Base-by-base conservation (phyloP, 2,329 filamentous ascomycete species). In the Pezicula radicicola region DNA sequence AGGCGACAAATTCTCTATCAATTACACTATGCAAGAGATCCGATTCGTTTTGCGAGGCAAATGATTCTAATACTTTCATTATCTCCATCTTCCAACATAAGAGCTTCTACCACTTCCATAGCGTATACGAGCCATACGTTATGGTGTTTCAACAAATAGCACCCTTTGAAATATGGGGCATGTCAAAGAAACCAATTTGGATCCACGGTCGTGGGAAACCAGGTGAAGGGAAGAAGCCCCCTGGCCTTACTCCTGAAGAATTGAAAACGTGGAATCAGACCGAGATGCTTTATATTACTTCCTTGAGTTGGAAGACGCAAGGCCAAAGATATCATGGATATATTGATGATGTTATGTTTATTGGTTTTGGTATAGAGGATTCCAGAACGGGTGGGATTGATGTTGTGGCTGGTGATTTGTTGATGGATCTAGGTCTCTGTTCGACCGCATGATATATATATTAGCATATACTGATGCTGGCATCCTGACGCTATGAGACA, bases 211-310 rank as follows among this genome's bases (percentile, higher is more conserved):
- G 81, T 21, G 60, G 66, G 16, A 59, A 59, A 10, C 56, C 64
- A 47, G 59, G 59, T 1, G 63, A 68, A 19, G 63, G 54, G n/a
- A 60, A 55, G 10, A 41, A 52, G 7, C 52, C 40, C 6, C 49
- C 4, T 40, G 8, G 54, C 48, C 54, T 13, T 54, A 48, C 9
- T 18, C 49, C 6, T 43, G 42, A 30, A 19, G 30, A 33, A 13
- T 10, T 5, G 30, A 33, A 33, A 33, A 2, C 12, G 30, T 33
- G 30, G 30, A 33, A 33, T 33, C 30, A 33, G 10, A 75, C 73
- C 0, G 77, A 82, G 58, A 81, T 83, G 78, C 66, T 84, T 27
- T 84, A 83, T 54, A 68, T 83, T 0, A 83, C 79, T 0, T 78
- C 74, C 0, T 75, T 83, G 30, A 79, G 72, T 53, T 85, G 81